These are phyloP conservation scores for Colletotrichum echinochloae DNA, from an alignment of 2,329 filamentous ascomycete species.

Conservation along the genomic window DNA sequence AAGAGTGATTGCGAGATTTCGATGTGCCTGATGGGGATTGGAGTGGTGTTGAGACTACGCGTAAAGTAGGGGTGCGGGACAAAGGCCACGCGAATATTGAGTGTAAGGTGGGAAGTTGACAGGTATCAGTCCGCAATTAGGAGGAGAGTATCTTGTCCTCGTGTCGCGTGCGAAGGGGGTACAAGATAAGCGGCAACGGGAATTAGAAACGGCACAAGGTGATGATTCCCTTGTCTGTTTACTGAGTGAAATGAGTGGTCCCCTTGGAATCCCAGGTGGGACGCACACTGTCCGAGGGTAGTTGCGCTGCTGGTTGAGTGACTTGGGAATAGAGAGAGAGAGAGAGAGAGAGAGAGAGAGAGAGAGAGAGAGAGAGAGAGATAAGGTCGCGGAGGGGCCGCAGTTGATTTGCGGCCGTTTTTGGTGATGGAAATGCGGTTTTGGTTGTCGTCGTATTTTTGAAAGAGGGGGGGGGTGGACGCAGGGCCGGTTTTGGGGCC, in stretches of 20 bases:
- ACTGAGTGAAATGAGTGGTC: background rate
- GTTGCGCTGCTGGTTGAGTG: constrained; percentile 5
- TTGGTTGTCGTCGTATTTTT: constrained; percentile 20
- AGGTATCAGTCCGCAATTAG: constrained; percentile 4
- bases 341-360: no score
- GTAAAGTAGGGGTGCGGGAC: constrained; percentile 15
- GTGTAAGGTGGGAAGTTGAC: constrained; percentile 11
- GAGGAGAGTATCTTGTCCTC: background rate
- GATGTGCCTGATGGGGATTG: constrained; percentile 28
- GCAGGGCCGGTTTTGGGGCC: constrained; percentile 31
- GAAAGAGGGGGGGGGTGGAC: constrained; percentile 16
- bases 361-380: no score
- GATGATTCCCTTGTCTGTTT: background rate
- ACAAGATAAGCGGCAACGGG: constrained; percentile 34
- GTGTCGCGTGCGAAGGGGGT: constrained; percentile 18
- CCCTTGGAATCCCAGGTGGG: constrained; percentile 24
- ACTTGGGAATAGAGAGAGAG: constrained; percentile 14
- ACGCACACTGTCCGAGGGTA: constrained; percentile 28
- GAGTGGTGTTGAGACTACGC: constrained; percentile 11
- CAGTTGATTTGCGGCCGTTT: constrained; percentile 41
- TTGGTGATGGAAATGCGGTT: constrained; percentile 37
- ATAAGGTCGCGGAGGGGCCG: constrained; percentile 35
- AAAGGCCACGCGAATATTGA: constrained; percentile 26
- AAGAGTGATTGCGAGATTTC: constrained; percentile 31
- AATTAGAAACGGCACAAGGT: constrained; percentile 10